These are phyloP conservation scores for Cercospora sp. DNA, from an alignment of 2,329 filamentous ascomycete genomes.

Conservation along the genomic window DNA sequence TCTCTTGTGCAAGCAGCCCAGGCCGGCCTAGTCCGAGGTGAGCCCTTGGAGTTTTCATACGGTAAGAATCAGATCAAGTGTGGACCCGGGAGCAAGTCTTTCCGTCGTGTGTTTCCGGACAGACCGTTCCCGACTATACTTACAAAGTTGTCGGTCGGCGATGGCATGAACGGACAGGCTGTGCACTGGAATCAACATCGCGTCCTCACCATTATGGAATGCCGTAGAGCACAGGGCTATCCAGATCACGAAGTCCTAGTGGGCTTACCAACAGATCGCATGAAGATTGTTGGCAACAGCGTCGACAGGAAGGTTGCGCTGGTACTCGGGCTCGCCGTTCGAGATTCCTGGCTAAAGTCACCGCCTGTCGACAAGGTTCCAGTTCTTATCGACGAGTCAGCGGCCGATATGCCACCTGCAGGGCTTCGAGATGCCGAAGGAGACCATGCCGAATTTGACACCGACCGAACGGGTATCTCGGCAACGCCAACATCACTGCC, in stretches of 20 bases:
- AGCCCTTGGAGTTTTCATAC: constrained; percentile 26
- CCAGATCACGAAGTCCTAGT: constrained; percentile 70
- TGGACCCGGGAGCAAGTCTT: constrained; percentile 41
- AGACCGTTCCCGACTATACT: constrained; percentile 64
- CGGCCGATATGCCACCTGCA: constrained; percentile 10
- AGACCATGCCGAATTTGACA: neutral
- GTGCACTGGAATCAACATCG: constrained; percentile 69
- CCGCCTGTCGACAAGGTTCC: neutral
- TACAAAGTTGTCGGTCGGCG: constrained; percentile 54
- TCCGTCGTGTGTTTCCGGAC: constrained; percentile 55
- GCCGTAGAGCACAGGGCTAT: constrained; percentile 67
- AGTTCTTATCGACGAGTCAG: constrained; percentile 4
- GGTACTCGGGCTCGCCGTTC: constrained; percentile 63
- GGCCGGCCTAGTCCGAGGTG: constrained; percentile 33
- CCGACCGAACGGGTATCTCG: neutral
- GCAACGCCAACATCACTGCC: neutral
- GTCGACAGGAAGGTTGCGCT: constrained; percentile 70
- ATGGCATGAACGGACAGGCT: constrained; percentile 56
- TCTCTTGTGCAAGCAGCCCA: constrained; percentile 36
- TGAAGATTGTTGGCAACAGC: constrained; percentile 72
- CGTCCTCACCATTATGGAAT: constrained; percentile 65
- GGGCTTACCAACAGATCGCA: constrained; percentile 58
- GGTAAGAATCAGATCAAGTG: constrained; percentile 22
- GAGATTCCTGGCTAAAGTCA: constrained; percentile 55
- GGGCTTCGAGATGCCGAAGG: neutral